Base-by-base conservation (phyloP, 2,329 filamentous ascomycete species). In the Ophiocordyceps camponoti-saundersi region DNA sequence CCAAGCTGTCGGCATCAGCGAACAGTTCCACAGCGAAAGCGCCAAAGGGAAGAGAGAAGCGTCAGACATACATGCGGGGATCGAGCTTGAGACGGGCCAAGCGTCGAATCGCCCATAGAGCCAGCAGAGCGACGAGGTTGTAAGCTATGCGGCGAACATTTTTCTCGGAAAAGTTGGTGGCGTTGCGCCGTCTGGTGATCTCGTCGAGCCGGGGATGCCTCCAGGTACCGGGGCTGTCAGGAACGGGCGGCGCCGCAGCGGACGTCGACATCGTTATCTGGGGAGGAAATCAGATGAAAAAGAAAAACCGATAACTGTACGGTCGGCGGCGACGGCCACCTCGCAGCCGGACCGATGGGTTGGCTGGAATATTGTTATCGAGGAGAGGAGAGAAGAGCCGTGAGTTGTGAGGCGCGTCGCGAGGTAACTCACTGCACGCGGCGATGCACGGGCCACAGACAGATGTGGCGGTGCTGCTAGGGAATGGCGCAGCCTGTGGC, bases 131-230 rank as follows among this genome's bases (percentile, higher is more conserved):
- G 11, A 61, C 65, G 1, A 73, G 61, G 61, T 93, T 95, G 64
- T 80, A 78, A 29, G 78, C 59, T 46, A 94, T 78, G 46, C 72
- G 75, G 50, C 71, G 75, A 44, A 92, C 65, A 53, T 95, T 90
- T 59, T 76, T 77, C 55, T 89, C 80, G 48, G 80, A 79, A 61
- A 96, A 95, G 44, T 73, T 84, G 15, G 80, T 79, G 20, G 80
- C 81, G 61, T 85, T 81, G 59, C 88, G 85, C 46, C 92, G 80
- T 51, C 76, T 75, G 16, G 84, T 79, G 59, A 98, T 93, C 65
- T 96, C 90, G 57, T 87, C 75, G 53, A 95, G 73, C 52, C 82
- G 80, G 32, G 92, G 92, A 62, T 98, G 92, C 58, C 80, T 78
- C 90, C 92, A 98, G 59, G 81, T 86, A 47, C 90, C 89, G 7